Evolutionary conservation across 2,329 filamentous ascomycete species (phyloP).

Genomic region (Colletotrichum limetticola): DNA sequence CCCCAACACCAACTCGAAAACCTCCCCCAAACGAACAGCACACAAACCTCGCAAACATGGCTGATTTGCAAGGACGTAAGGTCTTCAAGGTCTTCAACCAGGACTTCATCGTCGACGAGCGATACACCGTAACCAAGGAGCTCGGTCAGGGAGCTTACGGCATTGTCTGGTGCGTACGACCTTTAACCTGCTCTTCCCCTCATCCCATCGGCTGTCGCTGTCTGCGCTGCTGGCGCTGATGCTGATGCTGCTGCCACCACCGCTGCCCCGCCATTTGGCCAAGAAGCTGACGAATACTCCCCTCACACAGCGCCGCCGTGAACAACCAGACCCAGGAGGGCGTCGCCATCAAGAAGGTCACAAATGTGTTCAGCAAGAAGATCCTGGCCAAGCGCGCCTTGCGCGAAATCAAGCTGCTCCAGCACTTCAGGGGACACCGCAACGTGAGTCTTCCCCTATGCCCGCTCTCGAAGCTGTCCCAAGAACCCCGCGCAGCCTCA

Average conservation of each 20-base stretch:
- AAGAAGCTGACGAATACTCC: conserved; percentile 27
- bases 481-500: conserved; percentile 7
- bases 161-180: conserved; percentile 84
- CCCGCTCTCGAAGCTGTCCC: not conserved
- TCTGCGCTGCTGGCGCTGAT: not conserved
- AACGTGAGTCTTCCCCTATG: conserved; percentile 68
- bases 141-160: conserved; percentile 97
- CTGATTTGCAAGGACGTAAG: conserved; percentile 72
- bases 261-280: conserved; percentile 36
- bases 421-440: conserved; percentile 93
- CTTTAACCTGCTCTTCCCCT: conserved; percentile 13
- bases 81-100: conserved; percentile 99
- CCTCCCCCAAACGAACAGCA: not conserved
- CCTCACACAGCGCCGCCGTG: conserved; percentile 78
- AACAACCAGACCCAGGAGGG: conserved; percentile 92
- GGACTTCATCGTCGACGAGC: conserved; percentile 97
- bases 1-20: conserved; percentile 10
- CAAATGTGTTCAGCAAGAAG: conserved; percentile 99
- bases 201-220: not conserved
- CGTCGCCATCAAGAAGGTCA: conserved; percentile 99
- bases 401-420: conserved; percentile 97
- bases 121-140: conserved; percentile 99
- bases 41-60: conserved; percentile 43
- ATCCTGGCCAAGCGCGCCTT: conserved; percentile 97
- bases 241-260: conserved; percentile 7